Evolutionary conservation across 208 protist genomes (phyloP).

Genomic region (Leishmania tropica): DNA sequence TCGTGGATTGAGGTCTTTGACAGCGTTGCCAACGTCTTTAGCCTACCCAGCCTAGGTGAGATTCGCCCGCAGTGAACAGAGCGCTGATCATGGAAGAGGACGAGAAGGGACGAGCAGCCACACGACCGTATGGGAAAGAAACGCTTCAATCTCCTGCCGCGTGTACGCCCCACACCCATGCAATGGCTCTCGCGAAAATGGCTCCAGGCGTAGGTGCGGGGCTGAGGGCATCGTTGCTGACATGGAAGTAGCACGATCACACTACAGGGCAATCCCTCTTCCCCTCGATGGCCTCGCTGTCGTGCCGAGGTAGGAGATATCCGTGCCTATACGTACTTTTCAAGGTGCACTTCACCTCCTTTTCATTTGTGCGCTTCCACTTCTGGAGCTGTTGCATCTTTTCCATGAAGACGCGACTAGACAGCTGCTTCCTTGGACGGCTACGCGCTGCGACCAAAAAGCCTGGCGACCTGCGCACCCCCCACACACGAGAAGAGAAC

Average conservation of each 20-base stretch:
- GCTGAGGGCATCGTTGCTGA: not conserved
- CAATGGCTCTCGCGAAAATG: not conserved
- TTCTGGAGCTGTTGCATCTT: not conserved
- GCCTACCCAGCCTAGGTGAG: not conserved
- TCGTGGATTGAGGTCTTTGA: not conserved
- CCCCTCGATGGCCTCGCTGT: not conserved
- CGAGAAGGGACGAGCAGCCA: not conserved
- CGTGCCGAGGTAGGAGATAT: not conserved
- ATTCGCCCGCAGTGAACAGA: not conserved
- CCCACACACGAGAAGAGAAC: not conserved
- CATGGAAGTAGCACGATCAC: not conserved
- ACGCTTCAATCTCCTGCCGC: not conserved
- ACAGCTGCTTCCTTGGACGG: not conserved
- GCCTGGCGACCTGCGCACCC: not conserved
- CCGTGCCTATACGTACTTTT: not conserved
- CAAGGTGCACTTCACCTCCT: not conserved
- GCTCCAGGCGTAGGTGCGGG: not conserved
- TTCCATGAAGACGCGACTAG: not conserved
- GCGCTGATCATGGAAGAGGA: not conserved
- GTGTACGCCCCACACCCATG: not conserved
- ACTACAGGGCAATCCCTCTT: not conserved
- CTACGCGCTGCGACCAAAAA: not conserved
- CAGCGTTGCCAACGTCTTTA: not conserved
- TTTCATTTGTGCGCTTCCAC: not conserved
- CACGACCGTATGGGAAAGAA: not conserved